Conservation (phyloP, 371 early-diverging fungal species). For the Funneliformis caledonium region DNA sequence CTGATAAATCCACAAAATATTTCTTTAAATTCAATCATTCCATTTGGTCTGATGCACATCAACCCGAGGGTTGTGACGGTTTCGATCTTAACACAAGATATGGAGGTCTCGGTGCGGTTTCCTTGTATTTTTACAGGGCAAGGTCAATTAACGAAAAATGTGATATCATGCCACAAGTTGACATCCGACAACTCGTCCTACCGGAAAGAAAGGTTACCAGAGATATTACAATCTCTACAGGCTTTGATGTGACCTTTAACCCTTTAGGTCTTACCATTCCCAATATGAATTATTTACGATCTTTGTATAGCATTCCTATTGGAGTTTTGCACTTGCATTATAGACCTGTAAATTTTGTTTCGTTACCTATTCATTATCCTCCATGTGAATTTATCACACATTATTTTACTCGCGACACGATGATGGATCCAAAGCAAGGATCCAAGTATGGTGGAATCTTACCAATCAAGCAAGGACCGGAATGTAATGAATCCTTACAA, state of each 20-base stretch:
- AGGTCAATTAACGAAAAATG: background rate
- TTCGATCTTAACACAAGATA: background rate
- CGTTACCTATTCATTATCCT: background rate
- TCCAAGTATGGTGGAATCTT: background rate
- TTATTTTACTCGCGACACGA: too few relatives aligned
- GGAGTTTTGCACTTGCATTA: conserved; percentile 9
- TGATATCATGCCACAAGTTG: background rate
- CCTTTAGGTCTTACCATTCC: background rate
- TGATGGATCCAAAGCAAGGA: background rate
- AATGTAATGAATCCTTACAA: background rate
- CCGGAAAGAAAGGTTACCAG: background rate
- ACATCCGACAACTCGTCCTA: background rate
- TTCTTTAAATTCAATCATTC: background rate
- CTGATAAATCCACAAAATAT: background rate
- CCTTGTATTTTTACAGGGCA: conserved; percentile 1
- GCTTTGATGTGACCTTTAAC: background rate
- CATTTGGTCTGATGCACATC: background rate
- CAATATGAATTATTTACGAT: background rate
- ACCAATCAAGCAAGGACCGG: background rate
- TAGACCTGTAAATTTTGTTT: background rate
- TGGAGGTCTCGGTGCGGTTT: background rate
- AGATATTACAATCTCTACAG: background rate
- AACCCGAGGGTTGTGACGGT: background rate
- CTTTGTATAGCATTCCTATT: background rate
- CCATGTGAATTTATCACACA: background rate